These are phyloP conservation scores for Dothidotthia symphoricarpi DNA, from an alignment of 2,329 filamentous ascomycete genomes.

Conservation along the genomic window DNA sequence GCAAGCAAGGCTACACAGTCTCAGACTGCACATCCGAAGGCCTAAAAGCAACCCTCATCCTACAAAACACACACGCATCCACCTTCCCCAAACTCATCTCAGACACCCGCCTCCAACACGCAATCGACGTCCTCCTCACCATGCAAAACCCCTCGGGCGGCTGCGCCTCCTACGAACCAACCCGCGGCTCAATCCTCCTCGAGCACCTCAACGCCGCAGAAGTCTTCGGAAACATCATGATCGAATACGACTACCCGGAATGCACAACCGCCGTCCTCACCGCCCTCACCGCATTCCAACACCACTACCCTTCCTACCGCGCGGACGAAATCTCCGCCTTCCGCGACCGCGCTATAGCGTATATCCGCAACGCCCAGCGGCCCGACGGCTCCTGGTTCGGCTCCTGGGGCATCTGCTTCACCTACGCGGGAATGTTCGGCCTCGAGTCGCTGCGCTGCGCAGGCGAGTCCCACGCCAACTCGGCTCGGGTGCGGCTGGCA, in stretches of 20 bases:
- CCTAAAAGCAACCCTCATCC: slow-evolving; percentile 77
- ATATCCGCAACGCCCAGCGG: slow-evolving; percentile 77
- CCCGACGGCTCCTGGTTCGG: slow-evolving; percentile 95
- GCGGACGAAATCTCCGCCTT: slow-evolving; percentile 70
- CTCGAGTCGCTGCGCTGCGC: slow-evolving; percentile 79
- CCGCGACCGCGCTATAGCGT: slow-evolving; percentile 70
- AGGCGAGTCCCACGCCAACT: slow-evolving; percentile 78
- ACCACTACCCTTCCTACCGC: slow-evolving; percentile 79
- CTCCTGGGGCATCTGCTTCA: slow-evolving; percentile 97
- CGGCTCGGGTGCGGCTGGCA: slow-evolving; percentile 66
- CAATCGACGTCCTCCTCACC: slow-evolving; percentile 83
- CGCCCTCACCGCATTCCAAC: slow-evolving; percentile 76
- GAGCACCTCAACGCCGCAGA: slow-evolving; percentile 93
- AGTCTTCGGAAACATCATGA: slow-evolving; percentile 96
- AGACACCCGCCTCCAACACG: slow-evolving; percentile 77
- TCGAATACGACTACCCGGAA: slow-evolving; percentile 97
- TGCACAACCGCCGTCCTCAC: slow-evolving; percentile 95
- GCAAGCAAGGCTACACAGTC: slow-evolving; percentile 89
- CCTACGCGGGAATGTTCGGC: slow-evolving; percentile 95
- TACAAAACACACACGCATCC: slow-evolving; percentile 73
- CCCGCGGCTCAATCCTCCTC: slow-evolving; percentile 71
- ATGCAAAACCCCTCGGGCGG: slow-evolving; percentile 88
- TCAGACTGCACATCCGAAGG: slow-evolving; percentile 93
- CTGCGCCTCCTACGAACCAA: slow-evolving; percentile 85
- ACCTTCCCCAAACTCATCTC: slow-evolving; percentile 75